Conservation (phyloP, 2,329 filamentous ascomycete species). For the Cryphonectria parasitica region DNA sequence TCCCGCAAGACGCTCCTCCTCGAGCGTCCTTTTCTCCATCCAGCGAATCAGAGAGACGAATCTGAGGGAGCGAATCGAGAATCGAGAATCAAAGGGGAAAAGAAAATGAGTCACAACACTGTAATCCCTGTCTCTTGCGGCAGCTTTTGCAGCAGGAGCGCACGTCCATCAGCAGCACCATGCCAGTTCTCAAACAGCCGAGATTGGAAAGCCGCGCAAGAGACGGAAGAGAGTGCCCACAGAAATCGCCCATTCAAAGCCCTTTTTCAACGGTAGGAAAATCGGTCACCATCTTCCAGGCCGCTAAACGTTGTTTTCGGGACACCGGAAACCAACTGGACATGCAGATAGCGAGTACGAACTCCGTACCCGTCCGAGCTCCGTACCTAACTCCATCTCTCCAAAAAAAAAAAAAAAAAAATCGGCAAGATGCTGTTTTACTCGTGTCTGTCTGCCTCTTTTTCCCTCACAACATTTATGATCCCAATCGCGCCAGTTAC, state of each 20-base stretch:
- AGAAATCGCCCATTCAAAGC: background rate
- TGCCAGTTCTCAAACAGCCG: constrained; percentile 10
- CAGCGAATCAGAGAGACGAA: constrained; percentile 14
- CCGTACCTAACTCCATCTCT: background rate
- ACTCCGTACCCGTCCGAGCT: background rate
- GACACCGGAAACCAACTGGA: background rate
- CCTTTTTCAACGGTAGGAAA: background rate
- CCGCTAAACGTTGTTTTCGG: background rate
- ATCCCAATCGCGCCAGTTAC: too few relatives aligned
- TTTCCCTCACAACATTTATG: too few relatives aligned
- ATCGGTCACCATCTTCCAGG: background rate
- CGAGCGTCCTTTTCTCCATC: background rate
- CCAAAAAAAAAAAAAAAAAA: too few relatives aligned
- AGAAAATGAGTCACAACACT: constrained; percentile 18
- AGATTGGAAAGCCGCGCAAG: background rate
- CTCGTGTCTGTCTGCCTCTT: too few relatives aligned
- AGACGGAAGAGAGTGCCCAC: background rate
- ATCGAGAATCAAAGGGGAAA: background rate
- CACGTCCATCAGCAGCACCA: constrained; percentile 1
- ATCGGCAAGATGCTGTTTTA: background rate
- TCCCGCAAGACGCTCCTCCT: background rate
- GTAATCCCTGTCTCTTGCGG: constrained; percentile 13
- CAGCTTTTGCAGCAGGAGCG: background rate
- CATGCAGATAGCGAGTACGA: background rate
- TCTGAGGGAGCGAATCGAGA: constrained; percentile 4